Conservation (phyloP, 2,329 filamentous ascomycete genomes). For the Monosporascus sp. region DNA sequence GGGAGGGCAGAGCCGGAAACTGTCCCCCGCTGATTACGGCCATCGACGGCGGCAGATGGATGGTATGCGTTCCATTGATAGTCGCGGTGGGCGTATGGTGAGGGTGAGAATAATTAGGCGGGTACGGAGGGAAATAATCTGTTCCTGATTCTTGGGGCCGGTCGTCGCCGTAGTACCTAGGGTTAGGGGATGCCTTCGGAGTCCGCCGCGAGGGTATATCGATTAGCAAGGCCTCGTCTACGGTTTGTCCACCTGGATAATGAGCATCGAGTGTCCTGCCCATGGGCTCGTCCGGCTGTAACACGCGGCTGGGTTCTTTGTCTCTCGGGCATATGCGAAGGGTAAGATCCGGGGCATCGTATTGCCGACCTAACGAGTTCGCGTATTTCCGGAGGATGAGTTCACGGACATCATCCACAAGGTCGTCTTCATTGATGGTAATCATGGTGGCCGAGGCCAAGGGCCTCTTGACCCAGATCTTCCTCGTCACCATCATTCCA, state of each 20-base stretch:
- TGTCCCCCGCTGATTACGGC: conserved; percentile 77
- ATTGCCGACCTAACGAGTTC: conserved; percentile 83
- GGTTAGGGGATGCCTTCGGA: conserved; percentile 69
- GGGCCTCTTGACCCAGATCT: conserved; percentile 92
- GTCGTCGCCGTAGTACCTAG: conserved; percentile 25
- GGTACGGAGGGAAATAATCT: conserved; percentile 30
- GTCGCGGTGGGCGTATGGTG: conserved; percentile 18
- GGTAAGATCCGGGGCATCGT: conserved; percentile 84
- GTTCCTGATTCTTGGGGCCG: conserved; percentile 29
- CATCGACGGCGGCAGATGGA: conserved; percentile 58
- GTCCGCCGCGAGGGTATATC: conserved; percentile 74
- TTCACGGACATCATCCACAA: conserved; percentile 92
- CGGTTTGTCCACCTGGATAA: conserved; percentile 79
- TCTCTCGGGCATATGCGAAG: conserved; percentile 74
- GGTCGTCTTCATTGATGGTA: conserved; percentile 76
- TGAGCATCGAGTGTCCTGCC: conserved; percentile 71
- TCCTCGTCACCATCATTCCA: conserved; percentile 60
- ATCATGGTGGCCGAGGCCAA: conserved; percentile 83
- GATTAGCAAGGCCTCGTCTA: conserved; percentile 87
- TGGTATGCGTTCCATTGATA: conserved; percentile 19
- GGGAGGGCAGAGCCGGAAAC: conserved; percentile 74
- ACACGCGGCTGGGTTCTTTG: conserved; percentile 56
- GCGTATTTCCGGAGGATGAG: conserved; percentile 89
- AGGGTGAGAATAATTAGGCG: conserved; percentile 21
- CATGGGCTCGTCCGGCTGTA: conserved; percentile 86